Conservation (phyloP, 2,329 filamentous ascomycete species). For the Ophiostoma piceae region DNA sequence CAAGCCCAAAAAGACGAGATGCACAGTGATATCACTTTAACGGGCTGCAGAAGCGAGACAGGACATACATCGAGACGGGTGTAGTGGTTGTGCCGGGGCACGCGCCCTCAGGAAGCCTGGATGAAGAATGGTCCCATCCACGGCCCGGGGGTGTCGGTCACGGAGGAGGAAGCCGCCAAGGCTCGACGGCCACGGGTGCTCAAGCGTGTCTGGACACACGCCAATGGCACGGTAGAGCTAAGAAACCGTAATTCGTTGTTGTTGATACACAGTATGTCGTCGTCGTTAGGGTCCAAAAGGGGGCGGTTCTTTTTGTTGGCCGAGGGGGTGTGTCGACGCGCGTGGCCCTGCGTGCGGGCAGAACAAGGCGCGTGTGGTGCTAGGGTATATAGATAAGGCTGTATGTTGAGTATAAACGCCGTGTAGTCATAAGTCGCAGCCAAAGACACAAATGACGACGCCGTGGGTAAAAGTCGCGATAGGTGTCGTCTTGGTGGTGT, state of each 20-base stretch:
- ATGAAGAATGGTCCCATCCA: conserved; percentile 19
- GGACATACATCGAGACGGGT: conserved; percentile 22
- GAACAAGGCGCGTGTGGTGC: not conserved
- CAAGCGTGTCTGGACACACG: not conserved
- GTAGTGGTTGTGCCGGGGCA: conserved; percentile 4
- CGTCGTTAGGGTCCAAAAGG: not conserved
- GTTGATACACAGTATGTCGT: not conserved
- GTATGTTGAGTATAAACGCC: not conserved
- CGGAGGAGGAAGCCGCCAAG: not conserved
- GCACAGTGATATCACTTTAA: not conserved
- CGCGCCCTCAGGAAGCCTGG: conserved; percentile 17
- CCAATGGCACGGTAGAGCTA: not conserved
- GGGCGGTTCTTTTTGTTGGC: not conserved
- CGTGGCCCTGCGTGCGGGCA: not conserved
- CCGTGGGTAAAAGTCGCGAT: conserved; percentile 9
- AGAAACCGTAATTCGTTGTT: not conserved
- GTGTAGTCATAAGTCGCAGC: not conserved
- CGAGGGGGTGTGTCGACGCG: conserved; percentile 5
- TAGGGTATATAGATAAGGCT: not conserved
- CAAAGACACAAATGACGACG: not conserved
- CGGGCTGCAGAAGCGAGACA: not conserved
- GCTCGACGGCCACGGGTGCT: not conserved
- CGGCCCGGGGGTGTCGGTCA: conserved; percentile 13
- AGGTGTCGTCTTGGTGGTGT: not conserved
- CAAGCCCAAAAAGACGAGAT: not conserved